Evolutionary conservation across 768 basidiomycete species (phyloP).

Genomic region (Suillus placidus): DNA sequence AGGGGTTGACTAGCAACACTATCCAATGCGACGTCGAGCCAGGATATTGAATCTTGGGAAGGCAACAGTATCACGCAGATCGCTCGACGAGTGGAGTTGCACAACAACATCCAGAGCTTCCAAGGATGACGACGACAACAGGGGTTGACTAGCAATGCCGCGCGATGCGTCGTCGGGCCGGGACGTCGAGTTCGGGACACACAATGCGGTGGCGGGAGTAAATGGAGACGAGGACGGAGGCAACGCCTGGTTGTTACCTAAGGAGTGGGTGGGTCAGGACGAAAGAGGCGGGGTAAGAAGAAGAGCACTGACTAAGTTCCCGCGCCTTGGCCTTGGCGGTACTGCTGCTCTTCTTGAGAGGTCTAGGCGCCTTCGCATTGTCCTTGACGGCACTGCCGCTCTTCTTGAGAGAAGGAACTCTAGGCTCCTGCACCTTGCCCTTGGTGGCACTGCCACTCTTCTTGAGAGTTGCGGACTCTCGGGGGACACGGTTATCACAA

Average conservation of each 20-base stretch:
- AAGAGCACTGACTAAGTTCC: neutral
- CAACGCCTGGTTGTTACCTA: slow-evolving; percentile 3
- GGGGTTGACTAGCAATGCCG: neutral
- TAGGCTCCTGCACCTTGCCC: neutral
- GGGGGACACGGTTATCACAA: neutral
- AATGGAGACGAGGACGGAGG: neutral
- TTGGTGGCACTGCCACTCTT: neutral
- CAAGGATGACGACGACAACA: neutral
- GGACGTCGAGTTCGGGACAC: neutral
- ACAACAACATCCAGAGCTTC: slow-evolving; percentile 1
- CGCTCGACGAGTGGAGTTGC: neutral
- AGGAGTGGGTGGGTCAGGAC: neutral
- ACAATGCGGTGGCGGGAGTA: neutral
- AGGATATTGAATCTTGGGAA: neutral
- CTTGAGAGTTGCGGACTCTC: neutral
- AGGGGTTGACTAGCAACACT: neutral
- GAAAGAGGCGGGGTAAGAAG: neutral
- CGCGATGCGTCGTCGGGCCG: neutral
- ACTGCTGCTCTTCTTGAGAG: neutral
- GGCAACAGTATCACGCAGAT: neutral
- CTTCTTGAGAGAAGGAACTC: neutral
- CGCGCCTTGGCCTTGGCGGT: neutral
- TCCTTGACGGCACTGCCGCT: neutral
- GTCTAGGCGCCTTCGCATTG: neutral
- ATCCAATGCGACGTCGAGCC: neutral